Evolutionary conservation across 257 asterid genomes (phyloP).

Genomic region (Penstemon newberryi): DNA sequence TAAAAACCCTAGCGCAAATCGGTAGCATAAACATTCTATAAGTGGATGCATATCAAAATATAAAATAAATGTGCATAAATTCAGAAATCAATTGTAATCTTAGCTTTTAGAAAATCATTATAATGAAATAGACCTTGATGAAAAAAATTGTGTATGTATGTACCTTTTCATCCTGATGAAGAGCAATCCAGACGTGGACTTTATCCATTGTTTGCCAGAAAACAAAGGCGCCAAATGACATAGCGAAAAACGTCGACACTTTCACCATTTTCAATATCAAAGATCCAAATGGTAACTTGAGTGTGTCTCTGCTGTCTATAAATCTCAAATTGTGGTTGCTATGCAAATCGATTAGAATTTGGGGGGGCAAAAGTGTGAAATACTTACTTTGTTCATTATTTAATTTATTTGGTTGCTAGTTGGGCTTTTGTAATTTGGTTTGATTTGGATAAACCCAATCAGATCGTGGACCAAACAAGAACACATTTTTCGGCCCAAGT

Average conservation of each 20-base stretch:
- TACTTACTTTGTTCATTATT: too few relatives aligned
- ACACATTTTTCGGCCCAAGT: too few relatives aligned
- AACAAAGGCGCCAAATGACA: slow-evolving; percentile 62
- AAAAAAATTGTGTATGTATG: neutral
- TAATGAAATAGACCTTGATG: neutral
- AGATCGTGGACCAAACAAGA: too few relatives aligned
- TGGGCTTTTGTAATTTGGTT: too few relatives aligned
- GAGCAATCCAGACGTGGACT: slow-evolving; percentile 79
- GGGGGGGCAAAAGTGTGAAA: too few relatives aligned
- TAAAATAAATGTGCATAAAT: neutral
- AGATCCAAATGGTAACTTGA: neutral
- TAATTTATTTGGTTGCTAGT: too few relatives aligned
- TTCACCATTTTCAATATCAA: slow-evolving; percentile 53
- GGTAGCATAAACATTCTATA: neutral
- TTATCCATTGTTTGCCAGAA: slow-evolving; percentile 82
- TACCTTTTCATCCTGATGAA: slow-evolving; percentile 76
- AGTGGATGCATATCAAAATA: neutral
- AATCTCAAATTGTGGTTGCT: too few relatives aligned
- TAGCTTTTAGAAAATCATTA: neutral
- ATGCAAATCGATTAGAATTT: too few relatives aligned
- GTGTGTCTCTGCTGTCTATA: too few relatives aligned
- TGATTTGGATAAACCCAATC: too few relatives aligned
- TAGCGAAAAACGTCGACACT: slow-evolving; percentile 55
- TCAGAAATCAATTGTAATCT: neutral
- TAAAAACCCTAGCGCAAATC: neutral